Conservation (phyloP, 306 rosid genomes). For the Vigna mungo region DNA sequence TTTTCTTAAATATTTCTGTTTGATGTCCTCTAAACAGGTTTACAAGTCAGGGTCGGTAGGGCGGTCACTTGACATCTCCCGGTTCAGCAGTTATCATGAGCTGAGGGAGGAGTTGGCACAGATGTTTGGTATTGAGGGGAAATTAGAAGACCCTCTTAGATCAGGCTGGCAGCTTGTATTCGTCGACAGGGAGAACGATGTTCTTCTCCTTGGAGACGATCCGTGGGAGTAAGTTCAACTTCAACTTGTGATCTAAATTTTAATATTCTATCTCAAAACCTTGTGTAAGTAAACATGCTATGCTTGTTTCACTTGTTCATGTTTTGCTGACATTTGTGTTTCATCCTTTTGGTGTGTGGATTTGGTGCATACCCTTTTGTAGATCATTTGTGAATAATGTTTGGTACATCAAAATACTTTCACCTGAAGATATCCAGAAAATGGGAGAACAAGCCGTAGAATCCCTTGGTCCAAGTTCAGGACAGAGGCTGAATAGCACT, state of each 20-base stretch:
- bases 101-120: slow-evolving; percentile 90
- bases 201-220: slow-evolving; percentile 96
- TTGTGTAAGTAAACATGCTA: neutral
- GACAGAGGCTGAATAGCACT: slow-evolving; percentile 58
- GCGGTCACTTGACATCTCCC: slow-evolving; percentile 91
- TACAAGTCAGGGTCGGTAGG: slow-evolving; percentile 87
- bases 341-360: slow-evolving; percentile 18
- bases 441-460: slow-evolving; percentile 76
- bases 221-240: slow-evolving; percentile 88
- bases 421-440: slow-evolving; percentile 84
- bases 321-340: slow-evolving; percentile 33
- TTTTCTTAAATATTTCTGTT: slow-evolving; percentile 28
- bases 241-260: slow-evolving; percentile 11
- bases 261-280: neutral
- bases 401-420: slow-evolving; percentile 87
- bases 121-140: slow-evolving; percentile 95
- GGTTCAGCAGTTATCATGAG: slow-evolving; percentile 89
- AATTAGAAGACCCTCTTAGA: slow-evolving; percentile 91
- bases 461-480: slow-evolving; percentile 62
- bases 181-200: slow-evolving; percentile 96
- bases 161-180: slow-evolving; percentile 99
- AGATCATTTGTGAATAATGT: slow-evolving; percentile 86
- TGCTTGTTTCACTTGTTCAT: slow-evolving; percentile 23
- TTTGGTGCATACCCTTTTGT: slow-evolving; percentile 39
- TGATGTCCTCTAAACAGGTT: slow-evolving; percentile 62